Base-by-base conservation (phyloP, 225 moss, liverwort and hornwort genomes). In the Sphagnum contortum region DNA sequence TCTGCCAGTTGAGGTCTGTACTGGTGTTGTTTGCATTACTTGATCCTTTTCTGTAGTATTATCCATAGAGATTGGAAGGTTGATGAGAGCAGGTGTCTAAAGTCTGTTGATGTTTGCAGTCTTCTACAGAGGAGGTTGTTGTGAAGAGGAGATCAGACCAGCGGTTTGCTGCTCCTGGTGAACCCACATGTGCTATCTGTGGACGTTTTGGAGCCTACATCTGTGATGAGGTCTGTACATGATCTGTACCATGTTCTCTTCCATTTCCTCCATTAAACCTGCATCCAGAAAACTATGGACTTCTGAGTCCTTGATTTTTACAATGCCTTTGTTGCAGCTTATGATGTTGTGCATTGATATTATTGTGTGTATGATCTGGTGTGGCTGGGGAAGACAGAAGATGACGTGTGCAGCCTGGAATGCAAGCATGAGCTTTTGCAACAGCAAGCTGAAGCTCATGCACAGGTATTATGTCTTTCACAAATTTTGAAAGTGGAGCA, bases 141-240 rank as follows among this genome's bases (percentile, higher is more conserved):
- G 57, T 83, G 60, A 71, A 77, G 58, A 66, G 68, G 62, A 86
- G 83, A 50, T 74, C 50, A 44, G 75, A 81, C 54, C 89, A 89
- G 57, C 74, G 83, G 71, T 89, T 89, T 74, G 77, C 89, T 57
- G 80, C 67, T 52, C 89, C 89, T 66, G 86, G 81, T 55, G 89
- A 89, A 62, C 86, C 86, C 64, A 74, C 73, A 51, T 89, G 89
- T 70, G 71, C 66, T 53, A 74, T 76, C 45, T 89, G 89, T 77
- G 89, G 89, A 68, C 78, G 83, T 64, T 86, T 71, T 67, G 89
- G 86, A 66, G 86, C 83, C 61, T 89, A 89, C 55, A 79, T 89
- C 8, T 86, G 86, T 71, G 81, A 83, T 55, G 68, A 79, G 80
- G 87, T 87, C 60, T 48, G 66, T 48, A 46, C 6, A 3, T 6